Conservation (phyloP, 2,329 filamentous ascomycete genomes). For the Stromatinia cepivora region DNA sequence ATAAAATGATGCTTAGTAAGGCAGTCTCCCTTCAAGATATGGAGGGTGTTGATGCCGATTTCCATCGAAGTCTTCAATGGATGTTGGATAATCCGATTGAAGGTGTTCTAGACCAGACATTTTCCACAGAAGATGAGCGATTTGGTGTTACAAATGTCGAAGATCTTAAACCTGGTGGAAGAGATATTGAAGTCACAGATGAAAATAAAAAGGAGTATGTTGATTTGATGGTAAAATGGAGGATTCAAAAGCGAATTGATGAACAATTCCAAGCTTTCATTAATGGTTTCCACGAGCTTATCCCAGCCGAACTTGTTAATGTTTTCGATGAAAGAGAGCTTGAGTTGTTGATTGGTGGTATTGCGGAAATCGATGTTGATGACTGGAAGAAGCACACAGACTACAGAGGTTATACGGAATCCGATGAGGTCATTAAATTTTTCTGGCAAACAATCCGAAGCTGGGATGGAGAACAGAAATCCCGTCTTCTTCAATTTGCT, state of each 20-base stretch:
- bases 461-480: conserved; percentile 99
- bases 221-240: conserved; percentile 98
- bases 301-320: conserved; percentile 93
- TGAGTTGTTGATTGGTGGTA: conserved; percentile 94
- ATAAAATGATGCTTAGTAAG: conserved; percentile 99
- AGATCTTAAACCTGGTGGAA: conserved; percentile 85
- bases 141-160: conserved; percentile 94
- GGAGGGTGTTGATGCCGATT: conserved; percentile 98
- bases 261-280: conserved; percentile 99
- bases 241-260: conserved; percentile 96
- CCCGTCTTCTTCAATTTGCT: conserved; percentile 90
- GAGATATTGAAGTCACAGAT: conserved; percentile 94
- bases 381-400: conserved; percentile 99
- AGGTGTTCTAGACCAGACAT: conserved; percentile 90
- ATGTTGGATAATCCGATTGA: conserved; percentile 98
- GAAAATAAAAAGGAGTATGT: conserved; percentile 99
- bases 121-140: conserved; percentile 94
- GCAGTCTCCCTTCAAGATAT: conserved; percentile 89
- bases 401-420: conserved; percentile 97
- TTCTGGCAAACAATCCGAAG: conserved; percentile 98
- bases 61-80: conserved; percentile 95
- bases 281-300: conserved; percentile 95
- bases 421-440: conserved; percentile 94
- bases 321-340: conserved; percentile 98
- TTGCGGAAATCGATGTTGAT: conserved; percentile 99